Base-by-base conservation (phyloP, 306 rosid genomes). In the Senna siamea region DNA sequence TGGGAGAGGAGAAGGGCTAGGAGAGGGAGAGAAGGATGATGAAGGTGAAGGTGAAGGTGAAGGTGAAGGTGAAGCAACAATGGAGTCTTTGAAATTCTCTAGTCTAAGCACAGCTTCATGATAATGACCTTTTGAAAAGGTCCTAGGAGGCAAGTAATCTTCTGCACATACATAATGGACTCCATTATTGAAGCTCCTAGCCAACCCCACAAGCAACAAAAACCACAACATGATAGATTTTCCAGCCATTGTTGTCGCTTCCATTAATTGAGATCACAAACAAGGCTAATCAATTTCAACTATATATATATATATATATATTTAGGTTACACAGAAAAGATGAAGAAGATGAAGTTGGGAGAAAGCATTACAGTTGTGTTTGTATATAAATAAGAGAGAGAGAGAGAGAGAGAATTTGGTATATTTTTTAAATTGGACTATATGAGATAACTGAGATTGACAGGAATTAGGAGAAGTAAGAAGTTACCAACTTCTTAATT, bases 51-150 rank as follows among this genome's bases (percentile, higher is more conserved):
- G 44, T 47, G 58, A 51, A 46, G 74, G 77, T 35, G 86, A 81
- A 23, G 82, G 69, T 15, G 73, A 32, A 55, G 4, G 18, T 6
- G 84, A 10, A 59, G 73, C 59, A 52, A 86, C 63, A 71, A 76
- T 40, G 14, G 89, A 87, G 44, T 76, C 59, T 76, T 86, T 85
- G 41, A 88, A 69, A 20, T 83, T 78, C 7, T 86, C 79, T 8
- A 88, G 32, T 60, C 72, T 86, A 2, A 53, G 72, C 26, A 88
- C 9, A 30, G 82, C 73, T 40, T 77, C 69, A 10, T 37, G 74
- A 38, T 75, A 64, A 2, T 70, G 74, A 34, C 22, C 72, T 10
- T 50, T 46, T 40, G 78, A 70, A 44, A 76, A 32, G 1, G 59
- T 71, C 2, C 77, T 73, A 9, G 64, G 69, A 73, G 82, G 60